A percentile compares a stretch with the other conserved stretches of the same genome.
phyloP scores from a whole-genome alignment of 164 flowering plant species.

The Macadamia tetraphylla region DNA sequence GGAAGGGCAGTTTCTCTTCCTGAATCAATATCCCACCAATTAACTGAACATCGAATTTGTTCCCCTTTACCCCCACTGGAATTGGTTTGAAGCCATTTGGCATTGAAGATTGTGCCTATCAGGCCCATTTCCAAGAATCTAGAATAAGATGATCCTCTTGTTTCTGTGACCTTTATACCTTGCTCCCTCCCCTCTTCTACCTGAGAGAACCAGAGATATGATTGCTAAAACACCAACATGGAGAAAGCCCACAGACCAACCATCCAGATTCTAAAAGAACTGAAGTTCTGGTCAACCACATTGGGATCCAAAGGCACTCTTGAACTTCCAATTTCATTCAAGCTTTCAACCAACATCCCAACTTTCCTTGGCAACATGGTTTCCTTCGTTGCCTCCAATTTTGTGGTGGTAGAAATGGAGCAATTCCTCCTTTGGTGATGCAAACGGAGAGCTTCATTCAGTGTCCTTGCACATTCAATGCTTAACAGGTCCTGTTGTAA shows the following conservation, averaged over 20 bases:
- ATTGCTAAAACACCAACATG: constrained; percentile 51
- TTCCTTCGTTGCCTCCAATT: constrained; percentile 16
- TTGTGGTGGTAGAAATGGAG: constrained; percentile 31
- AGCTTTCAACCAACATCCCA: constrained; percentile 20
- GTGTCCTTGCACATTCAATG: constrained; percentile 69
- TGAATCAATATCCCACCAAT: background rate
- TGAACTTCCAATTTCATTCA: constrained; percentile 18
- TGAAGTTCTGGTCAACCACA: constrained; percentile 21
- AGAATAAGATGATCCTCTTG: constrained; percentile 53
- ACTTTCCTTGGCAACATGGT: constrained; percentile 27
- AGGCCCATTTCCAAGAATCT: constrained; percentile 37
- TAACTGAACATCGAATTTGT: too few species aligned
- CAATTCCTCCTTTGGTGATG: constrained; percentile 73
- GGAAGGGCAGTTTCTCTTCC: too few species aligned
- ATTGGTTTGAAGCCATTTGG: constrained; percentile 16
- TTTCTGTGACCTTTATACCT: constrained; percentile 41
- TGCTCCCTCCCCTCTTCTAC: constrained; percentile 35
- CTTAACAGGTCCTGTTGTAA: constrained; percentile 59
- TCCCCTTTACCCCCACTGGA: background rate
- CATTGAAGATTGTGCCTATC: constrained; percentile 23
- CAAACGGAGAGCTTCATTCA: constrained; percentile 68
- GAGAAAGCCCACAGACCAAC: constrained; percentile 58
- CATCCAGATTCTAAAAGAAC: constrained; percentile 54
- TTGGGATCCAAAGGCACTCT: constrained; percentile 17
- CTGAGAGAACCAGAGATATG: constrained; percentile 30